Base-by-base conservation (phyloP, 2,329 filamentous ascomycete genomes). In the Colletotrichum spinosum region DNA sequence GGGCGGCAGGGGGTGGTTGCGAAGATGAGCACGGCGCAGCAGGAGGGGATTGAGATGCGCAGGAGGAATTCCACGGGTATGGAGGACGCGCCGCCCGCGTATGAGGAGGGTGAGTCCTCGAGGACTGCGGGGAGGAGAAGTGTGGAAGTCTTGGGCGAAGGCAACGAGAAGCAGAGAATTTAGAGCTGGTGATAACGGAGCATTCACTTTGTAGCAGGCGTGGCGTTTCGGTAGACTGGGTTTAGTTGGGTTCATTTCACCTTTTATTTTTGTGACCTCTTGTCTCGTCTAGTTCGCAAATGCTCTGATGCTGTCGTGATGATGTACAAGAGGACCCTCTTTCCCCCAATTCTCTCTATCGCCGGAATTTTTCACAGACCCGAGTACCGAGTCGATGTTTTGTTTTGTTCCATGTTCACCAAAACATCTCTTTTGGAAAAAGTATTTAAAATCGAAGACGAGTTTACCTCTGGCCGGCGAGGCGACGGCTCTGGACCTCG, bases 401-500 rank as follows among this genome's bases (percentile, higher is more conserved):
- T 35, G 25, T 12, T 12, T 42, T 45, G 35, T 42, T 42, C 42
- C 45, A 12, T 13, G 25, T 5, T 5, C 25, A 5, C 25, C n/a
- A 10, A 53, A 34, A 38, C 41, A 35, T 17, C 6, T 48, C 5
- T 6, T 4, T 37, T 46, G 13, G 11, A 10, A 61, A 0, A 5
- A 11, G 38, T 17, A 55, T 15, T n/a, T 52, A 34, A 34, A 13
- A 8, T 44, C 11, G 35, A 12, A 33, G 48, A 52, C 17, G 8
- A 35, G 8, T 59, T 78, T 78, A 88, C 74, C 85, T 81, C 80
- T 89, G 82, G 4, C 94, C 94, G 25, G 92, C 91, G 72, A 97
- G 81, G 62, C 96, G 89, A 70, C 96, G 88, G 73, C 90, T 89
- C 82, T 97, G 96, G 37, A 99, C 95, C 83, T 99, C 96, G 54